phyloP scores from a whole-genome alignment of 768 basidiomycete genomes.

The Leucogyrophana mollusca region DNA sequence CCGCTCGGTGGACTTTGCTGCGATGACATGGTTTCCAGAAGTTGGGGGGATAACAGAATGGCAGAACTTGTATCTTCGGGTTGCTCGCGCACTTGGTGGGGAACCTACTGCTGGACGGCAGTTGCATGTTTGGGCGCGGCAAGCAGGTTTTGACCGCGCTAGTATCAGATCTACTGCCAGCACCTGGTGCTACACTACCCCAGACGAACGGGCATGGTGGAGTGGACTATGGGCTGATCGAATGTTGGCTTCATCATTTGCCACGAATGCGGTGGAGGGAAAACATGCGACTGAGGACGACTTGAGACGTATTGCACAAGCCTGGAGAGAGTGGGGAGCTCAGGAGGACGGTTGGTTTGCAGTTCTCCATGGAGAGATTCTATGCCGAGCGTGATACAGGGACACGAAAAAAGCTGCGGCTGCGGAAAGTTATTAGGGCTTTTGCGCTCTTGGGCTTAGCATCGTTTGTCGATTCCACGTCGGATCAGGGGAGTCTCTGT shows the following conservation, averaged over 20 bases:
- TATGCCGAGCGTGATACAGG: conserved; percentile 22
- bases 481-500: too few relatives aligned
- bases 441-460: too few relatives aligned
- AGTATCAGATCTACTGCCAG: conserved; percentile 29
- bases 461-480: too few relatives aligned
- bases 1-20: conserved; percentile 39
- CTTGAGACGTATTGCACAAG: conserved; percentile 16
- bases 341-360: conserved; percentile 35
- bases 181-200: conserved; percentile 35
- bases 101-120: conserved; percentile 40
- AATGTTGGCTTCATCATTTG: conserved; percentile 31
- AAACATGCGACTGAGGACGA: conserved; percentile 22
- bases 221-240: conserved; percentile 38
- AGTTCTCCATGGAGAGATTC: conserved; percentile 32
- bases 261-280: conserved; percentile 26
- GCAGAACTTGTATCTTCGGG: conserved; percentile 8
- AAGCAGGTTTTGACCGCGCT: conserved; percentile 32
- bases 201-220: conserved; percentile 39
- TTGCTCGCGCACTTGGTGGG: conserved; percentile 31
- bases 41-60: conserved; percentile 29
- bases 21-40: conserved; percentile 33
- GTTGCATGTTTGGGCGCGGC: conserved; percentile 35
- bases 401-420: too few relatives aligned
- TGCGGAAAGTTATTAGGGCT: too few relatives aligned
- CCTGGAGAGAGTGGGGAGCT: conserved; percentile 29